Evolutionary conservation across 2,329 filamentous ascomycete species (phyloP), one percentile per base, ranked within the genome.

Genomic region (Aspergillus viridinutans): DNA sequence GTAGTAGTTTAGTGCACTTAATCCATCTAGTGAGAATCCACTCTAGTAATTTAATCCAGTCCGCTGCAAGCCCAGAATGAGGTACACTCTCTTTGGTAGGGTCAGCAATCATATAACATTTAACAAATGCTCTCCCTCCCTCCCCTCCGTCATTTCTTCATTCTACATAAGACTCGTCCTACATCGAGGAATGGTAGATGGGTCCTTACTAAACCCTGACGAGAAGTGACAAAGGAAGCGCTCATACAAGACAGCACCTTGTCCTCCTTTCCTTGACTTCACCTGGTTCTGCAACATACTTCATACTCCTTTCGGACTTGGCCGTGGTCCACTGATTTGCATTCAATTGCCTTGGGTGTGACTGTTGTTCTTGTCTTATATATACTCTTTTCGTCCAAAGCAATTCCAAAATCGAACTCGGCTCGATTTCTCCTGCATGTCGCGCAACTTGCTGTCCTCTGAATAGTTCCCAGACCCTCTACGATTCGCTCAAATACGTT

Each of bases 81-180:
- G 56, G 54, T 56, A 61, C 56, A 50, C 54, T 59, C 28, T 55
- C 49, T 47, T 58, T 63, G 58, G 57, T 67, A 67, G 64, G 61
- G 64, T 63, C 58, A 65, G 64, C 62, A 64, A 65, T 67, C 62
- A 64, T 56, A 65, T 62, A 63, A 61, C 64, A 66, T 66, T 67
- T 65, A 67, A 63, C 63, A 59, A 17, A 64, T 65, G 60, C 64
- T 63, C 60, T 62, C 60, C 55, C 60, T 61, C 61, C 64, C 63
- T 57, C 59, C 42, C 28, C 32, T 47, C 55, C 53, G 54, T 57
- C 29, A 38, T 43, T 50, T 50, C 51, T 60, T 48, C 49, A 50
- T 58, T 29, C 25, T 52, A 47, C 50, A 38, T 58, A 53, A 29
- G 55, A 55, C 54, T 52, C 52, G 56, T 52, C 53, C 61, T 54